phyloP scores from a whole-genome alignment of 2,329 filamentous ascomycete species.

The Capronia epimyces region DNA sequence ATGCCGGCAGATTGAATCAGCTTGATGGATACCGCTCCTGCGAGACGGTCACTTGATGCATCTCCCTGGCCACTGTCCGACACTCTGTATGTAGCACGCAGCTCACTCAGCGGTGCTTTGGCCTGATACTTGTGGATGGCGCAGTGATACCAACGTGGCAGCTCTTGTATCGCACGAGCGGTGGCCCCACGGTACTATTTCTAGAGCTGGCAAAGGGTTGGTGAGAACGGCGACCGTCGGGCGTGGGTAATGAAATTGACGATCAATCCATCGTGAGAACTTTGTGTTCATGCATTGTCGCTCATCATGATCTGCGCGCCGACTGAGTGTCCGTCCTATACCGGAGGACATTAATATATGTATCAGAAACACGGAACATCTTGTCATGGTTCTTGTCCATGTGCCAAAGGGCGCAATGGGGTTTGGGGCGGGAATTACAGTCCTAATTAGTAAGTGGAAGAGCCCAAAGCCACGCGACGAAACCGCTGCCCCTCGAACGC shows the following conservation, averaged over 20 bases:
- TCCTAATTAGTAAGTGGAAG: too few relatives aligned
- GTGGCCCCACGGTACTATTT: not conserved
- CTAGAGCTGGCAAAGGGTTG: not conserved
- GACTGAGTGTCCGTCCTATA: too few relatives aligned
- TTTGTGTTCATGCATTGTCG: too few relatives aligned
- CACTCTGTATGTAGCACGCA: not conserved
- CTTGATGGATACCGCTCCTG: not conserved
- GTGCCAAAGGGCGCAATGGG: not conserved
- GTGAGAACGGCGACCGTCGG: not conserved
- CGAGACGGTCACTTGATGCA: too few relatives aligned
- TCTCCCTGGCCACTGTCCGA: not conserved
- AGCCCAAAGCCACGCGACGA: slow-evolving; percentile 4
- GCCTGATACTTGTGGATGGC: too few relatives aligned
- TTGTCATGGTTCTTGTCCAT: too few relatives aligned
- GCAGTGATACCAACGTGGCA: not conserved
- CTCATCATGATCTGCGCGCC: too few relatives aligned
- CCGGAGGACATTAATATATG: too few relatives aligned
- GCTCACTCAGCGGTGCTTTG: too few relatives aligned
- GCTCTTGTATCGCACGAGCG: not conserved
- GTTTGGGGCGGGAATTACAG: not conserved
- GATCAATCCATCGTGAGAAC: not conserved
- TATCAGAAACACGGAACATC: too few relatives aligned
- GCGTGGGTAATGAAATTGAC: not conserved
- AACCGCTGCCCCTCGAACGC: not conserved
- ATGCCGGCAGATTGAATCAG: not conserved